Base-by-base conservation (phyloP, 2,329 filamentous ascomycete genomes). In the Beauveria sp. region DNA sequence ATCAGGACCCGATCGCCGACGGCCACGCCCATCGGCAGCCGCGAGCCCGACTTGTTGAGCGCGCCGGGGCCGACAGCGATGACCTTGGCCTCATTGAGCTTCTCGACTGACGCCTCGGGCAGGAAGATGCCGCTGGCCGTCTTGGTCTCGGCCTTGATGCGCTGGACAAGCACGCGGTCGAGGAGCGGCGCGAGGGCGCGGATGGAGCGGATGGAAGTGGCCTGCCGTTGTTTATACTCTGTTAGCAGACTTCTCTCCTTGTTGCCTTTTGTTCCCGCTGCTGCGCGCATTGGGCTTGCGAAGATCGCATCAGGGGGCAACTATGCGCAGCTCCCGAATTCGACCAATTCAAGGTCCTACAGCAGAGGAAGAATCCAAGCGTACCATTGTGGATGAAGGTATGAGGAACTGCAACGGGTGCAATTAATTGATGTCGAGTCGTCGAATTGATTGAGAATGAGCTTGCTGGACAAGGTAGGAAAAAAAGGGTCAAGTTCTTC, bases 161-260 rank as follows among this genome's bases (percentile, higher is more conserved):
- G 91, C 87, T 99, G 95, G 69, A 99, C 91, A 67, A 99, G 89
- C 70, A 99, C 92, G 71, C 95, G 93, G 86, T 99, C 95, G 78
- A 99, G 88, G 69, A 99, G 93, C 66, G 95, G 95, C 63, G 88
- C 90, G 71, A 99, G 93, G 72, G 88, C 87, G 80, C 93, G 95
- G 86, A 99, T 93, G 76, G 90, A 96, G 78, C 93, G 95, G 81
- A 98, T 86, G 67, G 93, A 85, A 73, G 85, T 87, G 69, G 85
- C 78, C 85, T 88, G 64, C 9, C 4, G 6, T 55, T 43, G 3
- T 10, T 18, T 5, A 7, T 38, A 5, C 24, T 51, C 30, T 40
- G 26, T 51, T 45, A 46, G 40, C n/a, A 8, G 12, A 6, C 4
- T 40, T 14, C 3, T 49, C 28, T 58, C 16, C 52, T 24, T 10